These are phyloP conservation scores for Cercospora sesami DNA, from an alignment of 2,329 filamentous ascomycete genomes.

Conservation along the genomic window DNA sequence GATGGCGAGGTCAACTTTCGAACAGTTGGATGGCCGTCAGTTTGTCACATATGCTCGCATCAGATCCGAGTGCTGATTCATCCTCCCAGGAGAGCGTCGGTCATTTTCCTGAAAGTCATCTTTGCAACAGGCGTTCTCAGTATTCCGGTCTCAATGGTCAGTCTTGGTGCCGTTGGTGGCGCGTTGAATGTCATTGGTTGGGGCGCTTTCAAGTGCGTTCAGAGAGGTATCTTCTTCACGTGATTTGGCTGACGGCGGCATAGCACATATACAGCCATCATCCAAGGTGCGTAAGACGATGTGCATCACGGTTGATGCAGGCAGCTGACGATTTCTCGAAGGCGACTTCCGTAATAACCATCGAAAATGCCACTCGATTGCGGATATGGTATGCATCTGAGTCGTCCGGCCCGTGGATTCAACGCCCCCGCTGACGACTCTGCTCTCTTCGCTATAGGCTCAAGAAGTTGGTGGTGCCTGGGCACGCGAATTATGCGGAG, in stretches of 20 bases:
- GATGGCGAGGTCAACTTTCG: constrained; percentile 54
- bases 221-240: background rate
- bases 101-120: constrained; percentile 57
- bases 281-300: constrained; percentile 13
- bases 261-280: constrained; percentile 52
- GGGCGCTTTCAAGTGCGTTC: constrained; percentile 40
- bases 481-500: constrained; percentile 55
- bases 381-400: constrained; percentile 52
- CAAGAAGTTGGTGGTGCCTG: constrained; percentile 55
- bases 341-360: constrained; percentile 53
- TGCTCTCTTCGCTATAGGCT: constrained; percentile 34
- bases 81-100: constrained; percentile 42
- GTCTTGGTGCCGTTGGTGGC: constrained; percentile 51
- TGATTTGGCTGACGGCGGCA: background rate
- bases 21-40: constrained; percentile 53
- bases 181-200: constrained; percentile 52
- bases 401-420: background rate
- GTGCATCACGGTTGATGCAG: background rate
- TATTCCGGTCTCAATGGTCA: constrained; percentile 52
- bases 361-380: constrained; percentile 54
- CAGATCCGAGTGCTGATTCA: background rate
- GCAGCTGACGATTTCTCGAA: background rate
- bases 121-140: constrained; percentile 54
- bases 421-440: background rate
- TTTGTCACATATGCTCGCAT: background rate